A percentile compares a stretch with the other conserved stretches of the same genome.
phyloP scores from a whole-genome alignment of 352 stramenopile species.

The Pythium brassicae region DNA sequence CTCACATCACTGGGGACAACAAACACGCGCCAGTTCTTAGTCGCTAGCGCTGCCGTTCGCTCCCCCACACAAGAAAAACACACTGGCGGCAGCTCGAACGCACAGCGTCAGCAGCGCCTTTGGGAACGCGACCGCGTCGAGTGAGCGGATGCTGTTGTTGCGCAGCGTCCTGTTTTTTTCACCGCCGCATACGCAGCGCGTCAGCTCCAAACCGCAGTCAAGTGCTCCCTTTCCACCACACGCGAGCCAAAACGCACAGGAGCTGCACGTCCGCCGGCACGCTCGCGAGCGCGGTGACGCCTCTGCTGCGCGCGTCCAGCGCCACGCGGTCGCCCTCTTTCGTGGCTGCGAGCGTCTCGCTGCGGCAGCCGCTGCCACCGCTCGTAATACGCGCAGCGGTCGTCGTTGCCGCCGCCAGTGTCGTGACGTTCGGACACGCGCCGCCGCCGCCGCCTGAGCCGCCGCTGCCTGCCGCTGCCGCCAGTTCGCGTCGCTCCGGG shows the following conservation, averaged over 20 bases:
- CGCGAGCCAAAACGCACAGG: no score
- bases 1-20: slow-evolving; percentile 1
- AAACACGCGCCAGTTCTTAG: no score
- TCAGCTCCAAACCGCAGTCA: background rate
- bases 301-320: slow-evolving; percentile 23
- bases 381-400: slow-evolving; percentile 13
- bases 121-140: slow-evolving; percentile 24
- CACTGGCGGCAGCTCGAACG: slow-evolving; percentile 1
- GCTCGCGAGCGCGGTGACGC: slow-evolving; percentile 25
- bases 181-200: no score
- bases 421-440: slow-evolving; percentile 12
- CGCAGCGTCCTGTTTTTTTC: slow-evolving; percentile 20
- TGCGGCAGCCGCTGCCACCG: slow-evolving; percentile 13
- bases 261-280: slow-evolving; percentile 22
- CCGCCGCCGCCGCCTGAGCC: background rate
- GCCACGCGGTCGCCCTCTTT: slow-evolving; percentile 6
- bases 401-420: background rate
- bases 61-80: background rate
- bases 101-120: slow-evolving; percentile 25
- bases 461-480: slow-evolving; percentile 3
- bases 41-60: no score
- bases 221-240: no score
- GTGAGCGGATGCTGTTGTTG: slow-evolving; percentile 25
- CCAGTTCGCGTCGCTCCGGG: slow-evolving; percentile 1
- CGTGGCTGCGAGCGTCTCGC: slow-evolving; percentile 18